Evolutionary conservation across 2,329 filamentous ascomycete species (phyloP), one percentile per base, ranked within the genome.

Genomic region (Colletotrichum cuscutae): DNA sequence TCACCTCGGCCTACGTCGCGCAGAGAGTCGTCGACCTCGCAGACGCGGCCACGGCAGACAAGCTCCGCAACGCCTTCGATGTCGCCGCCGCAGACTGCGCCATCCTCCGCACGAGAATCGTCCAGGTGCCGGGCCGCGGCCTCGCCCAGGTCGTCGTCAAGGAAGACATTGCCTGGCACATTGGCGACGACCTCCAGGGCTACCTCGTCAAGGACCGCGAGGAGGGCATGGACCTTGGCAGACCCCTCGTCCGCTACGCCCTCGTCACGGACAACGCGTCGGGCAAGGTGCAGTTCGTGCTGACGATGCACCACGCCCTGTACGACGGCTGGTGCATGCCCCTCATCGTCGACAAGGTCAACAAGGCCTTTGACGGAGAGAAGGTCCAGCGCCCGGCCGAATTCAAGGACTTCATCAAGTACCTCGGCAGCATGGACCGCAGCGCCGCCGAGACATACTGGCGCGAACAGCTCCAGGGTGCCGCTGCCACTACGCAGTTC

Each of bases 281-380:
- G 5, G 79, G 77, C 46, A 82, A 79, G 58, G 76, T 80, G 19
- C 81, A 84, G 75, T 88, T 89, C 73, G 84, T 89, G n/a, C 79
- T 88, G 73, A 87, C 86, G 1, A 86, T 89, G 80, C 88, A 90
- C 74, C 88, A 90, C 74, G 86, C 85, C 5, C 77, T 90, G 0
- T 90, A 90, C 71, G 88, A 90, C 64, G 88, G 88, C 28, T 89
- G 88, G 88, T 86, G 84, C 0, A 86, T 89, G 84, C 85, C 85
- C 5, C 76, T 88, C 3, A 77, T 88, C 2, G 82, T 88, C 24
- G 85, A 87, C 30, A 83, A 84, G 52, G 83, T 88, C 54, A 87
- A 87, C 76, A 80, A 81, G 42, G 84, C 84, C 1, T 88, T 85
- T 71, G 78, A 82, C 19, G 79, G 80, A 13, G 75, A 82, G 8